A percentile compares a stretch with the other conserved stretches of the same genome.
phyloP scores from a whole-genome alignment of 495 filamentous ascomycete species.

The Aspergillus conjunctus region DNA sequence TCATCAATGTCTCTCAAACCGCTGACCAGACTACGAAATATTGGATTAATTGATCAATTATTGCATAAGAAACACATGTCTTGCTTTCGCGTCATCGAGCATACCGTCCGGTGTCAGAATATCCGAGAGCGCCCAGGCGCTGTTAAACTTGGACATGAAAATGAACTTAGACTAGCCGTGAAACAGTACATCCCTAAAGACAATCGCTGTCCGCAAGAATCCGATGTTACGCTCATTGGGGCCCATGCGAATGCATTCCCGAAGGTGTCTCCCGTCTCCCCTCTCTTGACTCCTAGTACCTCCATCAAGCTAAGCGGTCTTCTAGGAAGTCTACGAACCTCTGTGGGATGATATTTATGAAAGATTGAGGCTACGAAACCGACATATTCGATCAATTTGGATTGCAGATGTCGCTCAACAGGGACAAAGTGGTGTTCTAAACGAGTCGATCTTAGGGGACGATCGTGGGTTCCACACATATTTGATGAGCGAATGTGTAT shows the following conservation, averaged over 20 bases:
- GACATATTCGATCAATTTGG: slow-evolving; percentile 66
- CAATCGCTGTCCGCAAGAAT: slow-evolving; percentile 53
- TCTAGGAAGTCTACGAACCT: slow-evolving; percentile 73
- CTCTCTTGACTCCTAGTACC: not conserved
- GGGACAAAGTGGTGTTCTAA: slow-evolving; percentile 65
- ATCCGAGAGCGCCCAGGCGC: slow-evolving; percentile 61
- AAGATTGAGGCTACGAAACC: slow-evolving; percentile 44
- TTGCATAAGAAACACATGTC: too few species aligned
- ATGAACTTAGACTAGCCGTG: slow-evolving; percentile 58
- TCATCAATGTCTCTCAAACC: too few species aligned
- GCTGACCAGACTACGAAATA: too few species aligned
- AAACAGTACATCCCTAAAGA: slow-evolving; percentile 73
- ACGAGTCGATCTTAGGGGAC: slow-evolving; percentile 66
- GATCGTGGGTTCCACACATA: slow-evolving; percentile 62
- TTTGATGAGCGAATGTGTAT: not conserved
- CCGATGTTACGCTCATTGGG: slow-evolving; percentile 72
- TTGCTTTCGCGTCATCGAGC: slow-evolving; percentile 26
- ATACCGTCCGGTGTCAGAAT: slow-evolving; percentile 57
- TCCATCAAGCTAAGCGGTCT: slow-evolving; percentile 13
- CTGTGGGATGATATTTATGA: slow-evolving; percentile 69
- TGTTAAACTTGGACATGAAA: slow-evolving; percentile 53
- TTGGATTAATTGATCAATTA: too few species aligned
- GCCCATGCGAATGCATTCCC: slow-evolving; percentile 76
- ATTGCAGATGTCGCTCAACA: slow-evolving; percentile 71
- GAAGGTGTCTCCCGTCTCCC: slow-evolving; percentile 61